These are phyloP conservation scores for Rhododendron mucronatum DNA, from an alignment of 148 eudicot species.

Conservation along the genomic window DNA sequence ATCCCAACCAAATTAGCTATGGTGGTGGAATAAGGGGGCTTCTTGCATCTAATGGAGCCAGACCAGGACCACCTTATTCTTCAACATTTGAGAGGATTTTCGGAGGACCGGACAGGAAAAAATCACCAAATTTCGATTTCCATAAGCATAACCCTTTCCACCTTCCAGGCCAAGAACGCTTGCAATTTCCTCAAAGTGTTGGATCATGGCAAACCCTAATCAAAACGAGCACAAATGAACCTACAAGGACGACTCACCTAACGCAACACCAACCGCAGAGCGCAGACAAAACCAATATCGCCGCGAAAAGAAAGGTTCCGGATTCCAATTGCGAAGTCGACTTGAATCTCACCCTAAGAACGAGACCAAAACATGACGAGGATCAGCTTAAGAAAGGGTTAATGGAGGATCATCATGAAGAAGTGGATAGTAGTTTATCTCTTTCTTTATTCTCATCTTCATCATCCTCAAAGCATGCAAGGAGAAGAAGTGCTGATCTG, in stretches of 20 bases:
- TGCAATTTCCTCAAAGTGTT: background rate
- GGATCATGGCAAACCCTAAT: background rate
- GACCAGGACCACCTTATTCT: constrained; percentile 6
- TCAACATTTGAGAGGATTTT: constrained; percentile 12
- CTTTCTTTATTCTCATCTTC: constrained; percentile 38
- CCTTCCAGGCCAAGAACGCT: constrained; percentile 9
- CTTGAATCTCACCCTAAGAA: constrained; percentile 42
- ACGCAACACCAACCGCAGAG: background rate
- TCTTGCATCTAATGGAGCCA: constrained; percentile 5
- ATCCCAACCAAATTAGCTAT: constrained; percentile 6
- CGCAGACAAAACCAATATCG: background rate
- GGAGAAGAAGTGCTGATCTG: constrained; percentile 31
- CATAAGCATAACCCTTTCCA: background rate
- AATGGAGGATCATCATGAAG: constrained; percentile 6
- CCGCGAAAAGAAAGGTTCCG: constrained; percentile 31
- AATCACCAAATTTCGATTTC: constrained; percentile 4
- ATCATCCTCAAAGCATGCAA: constrained; percentile 22
- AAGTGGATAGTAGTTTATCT: constrained; percentile 17
- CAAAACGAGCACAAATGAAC: background rate
- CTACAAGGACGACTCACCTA: background rate
- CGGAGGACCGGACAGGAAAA: background rate
- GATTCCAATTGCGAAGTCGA: constrained; percentile 24
- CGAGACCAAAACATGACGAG: constrained; percentile 18
- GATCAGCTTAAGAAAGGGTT: constrained; percentile 3
- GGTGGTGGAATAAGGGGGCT: constrained; percentile 12